phyloP scores from a whole-genome alignment of 306 rosid genomes.

The Trichosanthes truncata region DNA sequence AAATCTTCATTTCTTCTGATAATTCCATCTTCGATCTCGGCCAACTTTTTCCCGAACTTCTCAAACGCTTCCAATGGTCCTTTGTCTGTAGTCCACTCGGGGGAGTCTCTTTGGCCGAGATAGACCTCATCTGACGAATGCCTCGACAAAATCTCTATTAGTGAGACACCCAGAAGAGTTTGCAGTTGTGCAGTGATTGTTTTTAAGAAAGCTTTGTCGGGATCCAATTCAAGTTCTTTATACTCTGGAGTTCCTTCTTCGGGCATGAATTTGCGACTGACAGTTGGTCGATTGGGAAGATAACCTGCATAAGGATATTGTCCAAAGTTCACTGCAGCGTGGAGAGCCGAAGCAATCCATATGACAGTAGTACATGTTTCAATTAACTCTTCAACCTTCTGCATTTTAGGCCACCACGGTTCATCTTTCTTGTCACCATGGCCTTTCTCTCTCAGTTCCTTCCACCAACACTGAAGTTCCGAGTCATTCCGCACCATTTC shows the following conservation, averaged over 20 bases:
- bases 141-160: conserved; percentile 53
- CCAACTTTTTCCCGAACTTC: conserved; percentile 12
- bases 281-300: conserved; percentile 54
- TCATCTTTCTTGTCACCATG: conserved; percentile 45
- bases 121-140: conserved; percentile 13
- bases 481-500: conserved; percentile 27
- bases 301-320: conserved; percentile 51
- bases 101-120: conserved; percentile 19
- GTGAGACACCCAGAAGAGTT: conserved; percentile 28
- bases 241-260: conserved; percentile 42
- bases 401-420: conserved; percentile 3
- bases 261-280: conserved; percentile 47
- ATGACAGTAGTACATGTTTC: conserved; percentile 32
- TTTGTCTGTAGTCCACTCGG: conserved; percentile 53
- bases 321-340: conserved; percentile 6
- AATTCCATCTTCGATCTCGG: conserved; percentile 40
- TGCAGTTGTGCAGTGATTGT: conserved; percentile 39
- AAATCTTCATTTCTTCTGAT: conserved; percentile 34
- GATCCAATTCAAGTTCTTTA: conserved; percentile 31
- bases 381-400: conserved; percentile 23
- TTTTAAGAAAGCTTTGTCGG: conserved; percentile 11
- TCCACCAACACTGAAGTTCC: conserved; percentile 66
- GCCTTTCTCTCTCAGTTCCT: conserved; percentile 17
- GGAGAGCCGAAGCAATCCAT: conserved; percentile 45
- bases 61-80: conserved; percentile 40